These are phyloP conservation scores for Cladophialophora bantiana DNA, from an alignment of 2,329 filamentous ascomycete genomes.

Conservation along the genomic window DNA sequence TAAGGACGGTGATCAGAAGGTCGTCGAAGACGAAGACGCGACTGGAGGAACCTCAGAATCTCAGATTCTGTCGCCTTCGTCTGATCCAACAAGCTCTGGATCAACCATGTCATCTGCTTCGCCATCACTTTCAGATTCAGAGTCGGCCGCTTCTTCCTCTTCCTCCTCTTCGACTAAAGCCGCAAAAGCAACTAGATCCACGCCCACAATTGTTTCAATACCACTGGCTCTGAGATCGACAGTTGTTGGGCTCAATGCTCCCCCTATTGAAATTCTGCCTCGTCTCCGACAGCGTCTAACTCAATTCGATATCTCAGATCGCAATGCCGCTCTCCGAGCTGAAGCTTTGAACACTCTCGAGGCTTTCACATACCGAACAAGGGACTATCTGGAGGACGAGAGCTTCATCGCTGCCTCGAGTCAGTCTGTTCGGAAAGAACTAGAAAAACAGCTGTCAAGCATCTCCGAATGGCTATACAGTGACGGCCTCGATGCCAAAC, in stretches of 20 bases:
- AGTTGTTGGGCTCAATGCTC: conserved; percentile 52
- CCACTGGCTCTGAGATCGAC: conserved; percentile 58
- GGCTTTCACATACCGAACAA: conserved; percentile 85
- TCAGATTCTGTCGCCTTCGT: conserved; percentile 34
- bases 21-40: conserved; percentile 68
- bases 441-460: conserved; percentile 72
- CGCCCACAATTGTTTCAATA: conserved; percentile 60
- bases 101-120: conserved; percentile 43
- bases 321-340: conserved; percentile 75
- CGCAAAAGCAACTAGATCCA: conserved; percentile 52
- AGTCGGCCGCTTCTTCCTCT: conserved; percentile 47
- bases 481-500: conserved; percentile 77
- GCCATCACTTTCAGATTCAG: conserved; percentile 50
- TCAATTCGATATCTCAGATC: conserved; percentile 86
- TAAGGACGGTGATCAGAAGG: conserved; percentile 76
- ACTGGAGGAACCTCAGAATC: conserved; percentile 46
- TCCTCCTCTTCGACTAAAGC: conserved; percentile 45
- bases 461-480: conserved; percentile 91
- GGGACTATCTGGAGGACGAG: conserved; percentile 80
- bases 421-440: conserved; percentile 67
- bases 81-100: conserved; percentile 39
- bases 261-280: conserved; percentile 48
- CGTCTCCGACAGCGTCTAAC: conserved; percentile 74
- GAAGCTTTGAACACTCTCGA: conserved; percentile 94
- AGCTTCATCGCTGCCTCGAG: conserved; percentile 76